These are phyloP conservation scores for Colletotrichum chlorophyti DNA, from an alignment of 2,329 filamentous ascomycete genomes.

Conservation along the genomic window DNA sequence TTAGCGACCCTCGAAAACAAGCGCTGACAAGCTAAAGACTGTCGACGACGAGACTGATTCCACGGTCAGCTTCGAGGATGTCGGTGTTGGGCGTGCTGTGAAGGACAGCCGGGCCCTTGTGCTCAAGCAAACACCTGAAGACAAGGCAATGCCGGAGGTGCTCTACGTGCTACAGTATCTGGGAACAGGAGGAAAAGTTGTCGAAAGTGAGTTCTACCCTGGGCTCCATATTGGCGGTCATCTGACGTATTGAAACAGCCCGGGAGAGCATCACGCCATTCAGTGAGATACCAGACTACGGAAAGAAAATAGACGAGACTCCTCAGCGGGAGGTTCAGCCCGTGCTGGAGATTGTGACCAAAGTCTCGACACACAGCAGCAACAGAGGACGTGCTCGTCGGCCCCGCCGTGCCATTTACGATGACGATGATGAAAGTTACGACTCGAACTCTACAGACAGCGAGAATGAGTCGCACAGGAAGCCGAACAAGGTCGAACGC, in stretches of 20 bases:
- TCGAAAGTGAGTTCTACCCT: conserved; percentile 42
- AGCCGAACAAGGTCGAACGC: conserved; percentile 36
- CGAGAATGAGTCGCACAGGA: conserved; percentile 34
- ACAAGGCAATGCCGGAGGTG: conserved; percentile 42
- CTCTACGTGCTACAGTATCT: conserved; percentile 50
- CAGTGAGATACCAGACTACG: conserved; percentile 38
- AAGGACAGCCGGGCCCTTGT: conserved; percentile 26
- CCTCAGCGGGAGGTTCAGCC: conserved; percentile 36
- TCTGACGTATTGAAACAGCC: conserved; percentile 39
- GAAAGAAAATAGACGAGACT: conserved; percentile 31
- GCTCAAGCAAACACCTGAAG: conserved; percentile 27
- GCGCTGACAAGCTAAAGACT: conserved; percentile 1
- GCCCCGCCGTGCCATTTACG: conserved; percentile 1
- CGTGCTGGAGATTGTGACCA: conserved; percentile 52
- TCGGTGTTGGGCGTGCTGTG: conserved; percentile 27
- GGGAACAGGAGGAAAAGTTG: conserved; percentile 38
- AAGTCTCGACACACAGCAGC: conserved; percentile 36
- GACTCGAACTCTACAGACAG: conserved; percentile 31
- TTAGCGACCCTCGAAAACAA: too few relatives aligned
- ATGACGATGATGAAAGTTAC: conserved; percentile 31
- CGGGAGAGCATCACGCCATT: conserved; percentile 47
- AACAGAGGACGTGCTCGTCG: conserved; percentile 5
- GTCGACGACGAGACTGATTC: conserved; percentile 37
- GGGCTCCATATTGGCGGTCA: background rate
- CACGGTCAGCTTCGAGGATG: conserved; percentile 42